Evolutionary conservation across 306 rosid genomes (phyloP).

Genomic region (Canavalia ensiformis): DNA sequence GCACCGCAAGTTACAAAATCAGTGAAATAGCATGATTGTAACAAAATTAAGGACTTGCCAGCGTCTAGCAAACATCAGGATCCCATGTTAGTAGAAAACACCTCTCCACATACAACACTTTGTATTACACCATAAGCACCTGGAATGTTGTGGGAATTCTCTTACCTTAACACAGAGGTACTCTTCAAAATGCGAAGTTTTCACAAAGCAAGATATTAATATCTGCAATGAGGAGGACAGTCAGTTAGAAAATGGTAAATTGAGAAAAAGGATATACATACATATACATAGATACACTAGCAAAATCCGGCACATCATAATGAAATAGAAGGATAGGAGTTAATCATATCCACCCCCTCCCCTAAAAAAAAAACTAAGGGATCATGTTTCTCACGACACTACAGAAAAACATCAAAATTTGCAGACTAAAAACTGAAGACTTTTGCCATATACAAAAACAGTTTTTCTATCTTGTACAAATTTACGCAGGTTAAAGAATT

Average conservation of each 20-base stretch:
- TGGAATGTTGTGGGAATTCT: constrained; percentile 34
- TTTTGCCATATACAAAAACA: background rate
- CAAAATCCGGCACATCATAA: background rate
- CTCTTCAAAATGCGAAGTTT: constrained; percentile 95
- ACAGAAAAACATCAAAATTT: constrained; percentile 25
- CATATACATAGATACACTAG: background rate
- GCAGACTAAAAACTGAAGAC: constrained; percentile 20
- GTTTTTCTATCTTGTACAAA: no score
- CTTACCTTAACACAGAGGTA: constrained; percentile 94
- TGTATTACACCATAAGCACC: background rate
- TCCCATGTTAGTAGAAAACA: constrained; percentile 10
- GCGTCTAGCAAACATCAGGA: constrained; percentile 1
- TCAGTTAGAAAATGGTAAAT: constrained; percentile 37
- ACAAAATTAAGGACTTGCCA: background rate
- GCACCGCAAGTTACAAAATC: constrained; percentile 9
- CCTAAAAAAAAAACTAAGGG: background rate
- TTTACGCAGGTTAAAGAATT: no score
- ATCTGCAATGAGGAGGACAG: constrained; percentile 66
- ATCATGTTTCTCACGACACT: constrained; percentile 24
- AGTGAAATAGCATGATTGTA: background rate
- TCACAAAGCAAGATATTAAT: constrained; percentile 95
- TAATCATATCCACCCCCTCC: background rate
- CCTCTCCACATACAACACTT: constrained; percentile 20
- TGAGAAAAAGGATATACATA: background rate
- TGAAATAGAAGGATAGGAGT: background rate